These are phyloP conservation scores for Diddensiella transvaalensis DNA, from an alignment of 805 yeast species.

Conservation along the genomic window DNA sequence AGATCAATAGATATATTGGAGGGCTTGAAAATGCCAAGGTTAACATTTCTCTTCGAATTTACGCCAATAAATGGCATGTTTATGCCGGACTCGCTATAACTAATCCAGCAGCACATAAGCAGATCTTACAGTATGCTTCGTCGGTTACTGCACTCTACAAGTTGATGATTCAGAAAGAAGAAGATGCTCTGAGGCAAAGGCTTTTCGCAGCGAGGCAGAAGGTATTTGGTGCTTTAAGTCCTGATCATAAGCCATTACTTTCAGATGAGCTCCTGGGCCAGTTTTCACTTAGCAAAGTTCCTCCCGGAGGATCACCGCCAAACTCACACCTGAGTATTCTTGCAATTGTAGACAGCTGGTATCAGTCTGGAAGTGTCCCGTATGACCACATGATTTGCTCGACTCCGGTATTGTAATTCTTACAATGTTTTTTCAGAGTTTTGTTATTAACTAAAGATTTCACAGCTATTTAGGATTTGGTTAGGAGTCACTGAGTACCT, in stretches of 20 bases:
- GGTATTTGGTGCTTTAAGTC: slow-evolving; percentile 64
- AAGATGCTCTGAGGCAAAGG: slow-evolving; percentile 55
- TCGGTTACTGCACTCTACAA: slow-evolving; percentile 81
- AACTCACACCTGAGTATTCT: slow-evolving; percentile 86
- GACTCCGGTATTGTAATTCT: slow-evolving; percentile 52
- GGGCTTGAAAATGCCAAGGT: slow-evolving; percentile 96
- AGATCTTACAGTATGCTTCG: slow-evolving; percentile 82
- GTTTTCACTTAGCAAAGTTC: slow-evolving; percentile 70
- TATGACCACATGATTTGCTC: slow-evolving; percentile 97
- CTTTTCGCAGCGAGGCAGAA: slow-evolving; percentile 62
- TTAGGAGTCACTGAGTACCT: slow-evolving; percentile 91
- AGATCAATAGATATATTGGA: slow-evolving; percentile 77
- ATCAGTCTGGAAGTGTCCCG: slow-evolving; percentile 76
- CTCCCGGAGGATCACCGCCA: slow-evolving; percentile 58
- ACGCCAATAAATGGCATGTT: slow-evolving; percentile 94
- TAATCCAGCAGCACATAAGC: slow-evolving; percentile 90
- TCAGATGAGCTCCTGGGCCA: slow-evolving; percentile 79
- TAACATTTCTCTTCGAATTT: slow-evolving; percentile 86
- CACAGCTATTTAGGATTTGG: slow-evolving; percentile 71
- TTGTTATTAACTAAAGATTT: too few relatives aligned
- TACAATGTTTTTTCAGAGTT: too few relatives aligned
- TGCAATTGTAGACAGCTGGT: slow-evolving; percentile 95
- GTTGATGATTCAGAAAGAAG: slow-evolving; percentile 69
- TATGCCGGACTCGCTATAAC: slow-evolving; percentile 97
- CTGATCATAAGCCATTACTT: slow-evolving; percentile 55